Percentiles rank a stretch among this genome's conserved stretches.
phyloP scores from a whole-genome alignment of 805 yeast genomes.

The Wickerhamiella spandovensis region DNA sequence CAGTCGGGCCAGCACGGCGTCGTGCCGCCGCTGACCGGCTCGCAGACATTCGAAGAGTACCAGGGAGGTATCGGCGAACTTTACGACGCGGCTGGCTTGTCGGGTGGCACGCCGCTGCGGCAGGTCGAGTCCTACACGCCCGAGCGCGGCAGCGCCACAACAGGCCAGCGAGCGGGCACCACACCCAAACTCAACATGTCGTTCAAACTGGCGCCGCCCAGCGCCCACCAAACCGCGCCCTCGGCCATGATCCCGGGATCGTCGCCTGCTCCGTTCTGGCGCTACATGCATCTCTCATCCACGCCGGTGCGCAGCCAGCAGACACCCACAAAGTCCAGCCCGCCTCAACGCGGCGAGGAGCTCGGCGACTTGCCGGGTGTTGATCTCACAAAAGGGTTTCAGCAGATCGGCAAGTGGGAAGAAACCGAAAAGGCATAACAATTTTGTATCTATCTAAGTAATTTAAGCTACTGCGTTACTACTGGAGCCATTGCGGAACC shows the following conservation, averaged over 20 bases:
- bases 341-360: neutral
- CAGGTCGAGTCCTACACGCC: slow-evolving; percentile 51
- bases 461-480: neutral
- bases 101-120: slow-evolving; percentile 2
- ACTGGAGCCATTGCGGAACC: no score
- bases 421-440: neutral
- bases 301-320: slow-evolving; percentile 22
- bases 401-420: slow-evolving; percentile 1
- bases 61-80: neutral
- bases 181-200: neutral
- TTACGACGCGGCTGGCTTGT: neutral
- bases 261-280: slow-evolving; percentile 85
- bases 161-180: neutral
- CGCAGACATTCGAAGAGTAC: neutral
- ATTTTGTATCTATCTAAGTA: neutral
- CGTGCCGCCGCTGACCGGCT: neutral
- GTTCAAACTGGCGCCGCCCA: slow-evolving; percentile 26
- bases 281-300: slow-evolving; percentile 63
- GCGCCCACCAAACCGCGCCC: slow-evolving; percentile 25
- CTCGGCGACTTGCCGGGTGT: slow-evolving; percentile 1
- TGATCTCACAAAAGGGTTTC: neutral
- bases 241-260: slow-evolving; percentile 37
- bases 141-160: slow-evolving; percentile 33
- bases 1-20: neutral
- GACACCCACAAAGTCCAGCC: neutral